Evolutionary conservation across 345 rosid genomes (phyloP), one percentile per base, ranked within the genome.

Genomic region (Acer campestre): DNA sequence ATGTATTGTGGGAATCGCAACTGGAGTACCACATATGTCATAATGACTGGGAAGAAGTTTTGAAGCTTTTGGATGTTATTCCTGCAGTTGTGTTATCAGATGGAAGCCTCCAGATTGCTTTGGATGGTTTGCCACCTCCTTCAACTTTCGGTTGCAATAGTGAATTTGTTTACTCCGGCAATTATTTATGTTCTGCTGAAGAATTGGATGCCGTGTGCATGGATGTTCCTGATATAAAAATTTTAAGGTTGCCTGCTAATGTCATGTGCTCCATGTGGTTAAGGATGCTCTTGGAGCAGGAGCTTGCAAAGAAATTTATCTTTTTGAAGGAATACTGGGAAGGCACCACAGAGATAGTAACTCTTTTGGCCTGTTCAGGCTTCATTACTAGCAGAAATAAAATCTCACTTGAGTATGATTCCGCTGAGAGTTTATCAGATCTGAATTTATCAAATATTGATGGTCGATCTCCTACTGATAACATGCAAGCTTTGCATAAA

Each of bases 21-120:
- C 81, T 96, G 79, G 98, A 94, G 91, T 96, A 94, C 77, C 81
- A 90, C 78, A 80, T 88, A 77, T 89, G 89, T 81, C 99, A 90
- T 81, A 92, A 92, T 90, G 94, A 96, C 78, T 92, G 94, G 98
- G 94, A 89, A 77, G 99, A 96, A 85, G 93, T 94, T 78, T 86
- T 80, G 38, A 92, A 90, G 85, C 87, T 94, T 70, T 79, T 96
- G 85, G 93, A 91, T 74, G 75, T 90, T 76, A 81, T 96, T 78
- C 98, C 99, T 80, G 70, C 85, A 70, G 88, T 93, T 71, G 83
- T 84, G 68, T 78, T 94, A 80, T 84, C 85, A 55, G 87, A 86
- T 79, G 97, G 97, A 84, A 92, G 84, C 80, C 90, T 96, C 70
- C 97, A 89, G 80, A 87, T 96, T 74, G 83, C 89, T 80, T 85